Percentiles rank a stretch among this genome's conserved stretches.
Evolutionary conservation across 2,329 filamentous ascomycete species (phyloP).

Genomic region (Penicillium olsonii): DNA sequence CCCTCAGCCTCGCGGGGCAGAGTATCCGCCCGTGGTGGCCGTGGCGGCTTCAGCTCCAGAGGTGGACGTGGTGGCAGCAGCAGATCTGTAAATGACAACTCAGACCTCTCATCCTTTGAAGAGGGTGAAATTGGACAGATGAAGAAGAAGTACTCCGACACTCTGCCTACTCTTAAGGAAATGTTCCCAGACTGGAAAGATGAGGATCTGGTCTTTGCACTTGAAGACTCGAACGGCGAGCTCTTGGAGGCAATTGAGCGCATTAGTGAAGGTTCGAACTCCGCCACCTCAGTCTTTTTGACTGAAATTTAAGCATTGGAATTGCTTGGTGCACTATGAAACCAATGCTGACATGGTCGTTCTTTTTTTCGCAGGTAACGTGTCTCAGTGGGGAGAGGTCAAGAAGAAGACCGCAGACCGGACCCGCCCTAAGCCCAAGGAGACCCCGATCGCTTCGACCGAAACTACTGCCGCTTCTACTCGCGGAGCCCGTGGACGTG

Average conservation of each 20-base stretch:
- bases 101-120: constrained; percentile 65
- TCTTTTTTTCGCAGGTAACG: constrained; percentile 42
- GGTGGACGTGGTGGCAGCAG: constrained; percentile 69
- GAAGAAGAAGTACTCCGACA: constrained; percentile 82
- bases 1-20: constrained; percentile 81
- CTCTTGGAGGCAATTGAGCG: constrained; percentile 52
- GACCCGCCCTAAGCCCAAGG: constrained; percentile 49
- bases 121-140: constrained; percentile 90
- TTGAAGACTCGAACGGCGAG: constrained; percentile 69
- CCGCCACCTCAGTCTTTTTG: not conserved
- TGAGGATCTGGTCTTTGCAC: constrained; percentile 87
- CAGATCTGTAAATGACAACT: constrained; percentile 70
- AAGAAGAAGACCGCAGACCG: constrained; percentile 54
- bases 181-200: constrained; percentile 96
- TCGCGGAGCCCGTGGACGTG: constrained; percentile 49
- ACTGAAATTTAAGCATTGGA: not conserved
- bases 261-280: constrained; percentile 50
- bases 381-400: constrained; percentile 55
- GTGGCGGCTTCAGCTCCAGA: constrained; percentile 71
- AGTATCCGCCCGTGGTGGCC: constrained; percentile 83
- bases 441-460: constrained; percentile 36
- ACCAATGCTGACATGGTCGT: constrained; percentile 15
- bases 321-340: not conserved
- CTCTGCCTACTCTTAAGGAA: constrained; percentile 81
- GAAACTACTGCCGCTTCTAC: constrained; percentile 37